These are phyloP conservation scores for Aegilops sharonensis DNA, from an alignment of 176 grass and related monocot genomes.

Conservation along the genomic window DNA sequence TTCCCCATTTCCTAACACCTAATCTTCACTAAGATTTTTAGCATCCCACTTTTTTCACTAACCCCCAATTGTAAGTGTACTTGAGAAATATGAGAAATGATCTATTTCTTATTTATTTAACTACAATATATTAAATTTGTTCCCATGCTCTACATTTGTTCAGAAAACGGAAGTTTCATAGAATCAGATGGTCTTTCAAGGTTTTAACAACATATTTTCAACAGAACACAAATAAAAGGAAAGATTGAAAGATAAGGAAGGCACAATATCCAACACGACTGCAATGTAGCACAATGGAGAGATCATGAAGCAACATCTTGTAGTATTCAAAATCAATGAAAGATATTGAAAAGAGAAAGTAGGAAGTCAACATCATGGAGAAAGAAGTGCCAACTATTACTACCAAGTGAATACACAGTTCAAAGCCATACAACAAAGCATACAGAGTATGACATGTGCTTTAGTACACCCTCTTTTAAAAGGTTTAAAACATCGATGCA, in stretches of 20 bases:
- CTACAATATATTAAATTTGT: conserved; percentile 29
- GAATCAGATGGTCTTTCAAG: neutral
- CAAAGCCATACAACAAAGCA: conserved; percentile 22
- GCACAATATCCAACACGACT: neutral
- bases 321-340: conserved; percentile 48
- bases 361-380: conserved; percentile 42
- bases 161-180: neutral
- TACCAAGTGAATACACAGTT: conserved; percentile 43
- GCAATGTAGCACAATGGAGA: conserved; percentile 20
- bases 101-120: conserved; percentile 56
- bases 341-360: conserved; percentile 28
- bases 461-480: too few species aligned
- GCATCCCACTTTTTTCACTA: conserved; percentile 13
- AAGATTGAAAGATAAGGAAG: neutral
- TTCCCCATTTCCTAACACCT: conserved; percentile 46
- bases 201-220: neutral
- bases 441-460: neutral
- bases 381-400: conserved; percentile 35
- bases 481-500: too few species aligned
- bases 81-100: conserved; percentile 41
- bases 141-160: neutral
- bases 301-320: neutral
- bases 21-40: conserved; percentile 49
- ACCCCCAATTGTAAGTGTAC: conserved; percentile 57
- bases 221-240: neutral